Conservation (phyloP, 768 basidiomycete species). For the Leccinum ochraceum region DNA sequence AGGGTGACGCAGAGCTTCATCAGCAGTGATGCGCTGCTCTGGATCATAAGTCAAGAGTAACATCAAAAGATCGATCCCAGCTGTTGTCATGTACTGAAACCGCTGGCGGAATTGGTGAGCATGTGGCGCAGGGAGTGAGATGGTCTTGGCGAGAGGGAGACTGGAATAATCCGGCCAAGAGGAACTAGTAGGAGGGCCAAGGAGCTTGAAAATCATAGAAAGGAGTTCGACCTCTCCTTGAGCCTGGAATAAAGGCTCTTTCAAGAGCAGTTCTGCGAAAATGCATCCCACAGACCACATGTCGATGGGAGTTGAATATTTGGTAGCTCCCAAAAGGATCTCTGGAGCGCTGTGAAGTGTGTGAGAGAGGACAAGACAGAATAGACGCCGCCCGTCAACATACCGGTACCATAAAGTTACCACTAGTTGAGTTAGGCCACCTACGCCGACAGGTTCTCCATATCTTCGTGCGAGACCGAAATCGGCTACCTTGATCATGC, state of each 20-base stretch:
- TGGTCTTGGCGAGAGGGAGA: slow-evolving; percentile 79
- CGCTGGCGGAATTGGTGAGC: slow-evolving; percentile 78
- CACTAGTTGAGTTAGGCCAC: slow-evolving; percentile 97
- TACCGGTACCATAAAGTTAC: slow-evolving; percentile 99
- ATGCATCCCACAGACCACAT: slow-evolving; percentile 99
- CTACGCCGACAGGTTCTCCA: slow-evolving; percentile 93
- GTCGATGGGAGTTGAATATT: slow-evolving; percentile 94
- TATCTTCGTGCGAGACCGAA: slow-evolving; percentile 96
- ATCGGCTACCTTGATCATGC: slow-evolving; percentile 98
- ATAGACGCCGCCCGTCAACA: slow-evolving; percentile 27
- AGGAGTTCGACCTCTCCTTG: slow-evolving; percentile 92
- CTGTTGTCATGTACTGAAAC: slow-evolving; percentile 80
- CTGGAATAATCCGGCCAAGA: slow-evolving; percentile 85
- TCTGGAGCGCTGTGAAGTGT: slow-evolving; percentile 75
- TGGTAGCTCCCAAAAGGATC: slow-evolving; percentile 88
- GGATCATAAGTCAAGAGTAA: slow-evolving; percentile 90
- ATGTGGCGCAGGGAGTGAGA: slow-evolving; percentile 75
- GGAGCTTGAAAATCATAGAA: slow-evolving; percentile 90
- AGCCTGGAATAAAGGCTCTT: slow-evolving; percentile 98
- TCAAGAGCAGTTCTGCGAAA: slow-evolving; percentile 92
- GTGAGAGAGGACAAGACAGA: slow-evolving; percentile 13
- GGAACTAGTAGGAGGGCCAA: slow-evolving; percentile 86
- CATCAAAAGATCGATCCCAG: slow-evolving; percentile 84
- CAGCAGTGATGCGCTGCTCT: slow-evolving; percentile 79
- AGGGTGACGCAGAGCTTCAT: slow-evolving; percentile 86